These are phyloP conservation scores for Xylogone sp. DNA, from an alignment of 2,329 filamentous ascomycete species.

Conservation along the genomic window DNA sequence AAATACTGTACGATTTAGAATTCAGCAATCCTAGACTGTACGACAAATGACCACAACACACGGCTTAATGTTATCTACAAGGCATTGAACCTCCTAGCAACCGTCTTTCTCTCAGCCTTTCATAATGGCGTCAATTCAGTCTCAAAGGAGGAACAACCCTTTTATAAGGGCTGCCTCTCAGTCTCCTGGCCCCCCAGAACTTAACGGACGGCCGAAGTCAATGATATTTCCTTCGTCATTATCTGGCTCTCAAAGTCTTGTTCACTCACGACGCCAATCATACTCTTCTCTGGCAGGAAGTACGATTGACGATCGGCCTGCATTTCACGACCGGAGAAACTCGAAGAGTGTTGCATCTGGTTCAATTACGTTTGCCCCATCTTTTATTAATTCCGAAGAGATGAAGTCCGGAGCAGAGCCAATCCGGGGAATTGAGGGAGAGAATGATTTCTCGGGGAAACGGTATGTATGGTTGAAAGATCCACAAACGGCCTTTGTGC, in stretches of 20 bases:
- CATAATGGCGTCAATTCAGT: conserved; percentile 54
- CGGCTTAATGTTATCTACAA: conserved; percentile 9
- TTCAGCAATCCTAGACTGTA: neutral
- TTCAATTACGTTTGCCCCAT: conserved; percentile 87
- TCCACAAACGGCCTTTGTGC: conserved; percentile 80
- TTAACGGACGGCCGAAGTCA: conserved; percentile 67
- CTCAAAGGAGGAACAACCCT: conserved; percentile 75
- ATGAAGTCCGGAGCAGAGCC: conserved; percentile 53
- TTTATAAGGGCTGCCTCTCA: conserved; percentile 69
- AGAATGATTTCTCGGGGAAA: conserved; percentile 98
- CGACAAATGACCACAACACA: neutral
- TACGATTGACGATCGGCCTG: conserved; percentile 24
- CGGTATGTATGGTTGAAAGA: conserved; percentile 98
- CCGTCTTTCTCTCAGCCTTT: neutral
- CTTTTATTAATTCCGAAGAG: conserved; percentile 90
- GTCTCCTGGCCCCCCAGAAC: conserved; percentile 53
- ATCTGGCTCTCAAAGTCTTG: conserved; percentile 32
- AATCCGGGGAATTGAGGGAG: conserved; percentile 79
- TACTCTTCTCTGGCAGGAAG: conserved; percentile 46
- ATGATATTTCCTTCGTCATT: conserved; percentile 51
- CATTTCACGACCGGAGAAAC: conserved; percentile 46
- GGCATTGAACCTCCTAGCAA: neutral
- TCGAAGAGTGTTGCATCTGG: conserved; percentile 62
- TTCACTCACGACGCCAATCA: conserved; percentile 68
- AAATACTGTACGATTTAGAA: neutral